Evolutionary conservation across 2,329 filamentous ascomycete species (phyloP), one percentile per base, ranked within the genome.

Genomic region (Pseudocercospora pini-densiflorae): DNA sequence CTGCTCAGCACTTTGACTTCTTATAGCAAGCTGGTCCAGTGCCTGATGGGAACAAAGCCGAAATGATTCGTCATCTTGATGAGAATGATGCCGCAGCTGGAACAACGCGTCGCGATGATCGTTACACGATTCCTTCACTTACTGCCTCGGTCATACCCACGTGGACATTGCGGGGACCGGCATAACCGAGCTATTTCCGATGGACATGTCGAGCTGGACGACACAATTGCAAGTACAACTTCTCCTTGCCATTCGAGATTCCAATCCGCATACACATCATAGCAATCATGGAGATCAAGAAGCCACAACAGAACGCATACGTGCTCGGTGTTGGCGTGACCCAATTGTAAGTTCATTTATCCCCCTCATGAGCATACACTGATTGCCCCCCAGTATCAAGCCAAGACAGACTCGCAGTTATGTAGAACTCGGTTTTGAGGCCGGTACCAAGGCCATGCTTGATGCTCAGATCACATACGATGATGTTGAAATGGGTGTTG

Each of bases 311-410:
- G 76, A 77, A 78, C 63, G 81, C 83, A 85, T 98, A 98, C 85
- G 92, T 98, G 77, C 89, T 98, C 68, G 94, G 94, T 84, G 95
- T 98, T 73, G 94, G 94, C 83, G 95, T 98, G 92, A 98, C 94
- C 82, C 97, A 97, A 82, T 98, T 98, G 51, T 55, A 55, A 31
- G 51, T 6, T 16, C 51, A 33, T 16, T 1, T 27, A 7, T 9
- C 12, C 5, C 3, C 2, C 9, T 55, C 8, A 16, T 5, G 12
- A 33, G 21, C 23, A 55, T 33, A 1, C 33, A 19, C 51, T 31
- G 2, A 55, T 27, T 1, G 16, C 21, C 27, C 27, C 1, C 16
- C n/a, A 55, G 51, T 87, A 94, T 97, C 87, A 97, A 97, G 85
- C 94, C 94, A 49, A 89, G 94, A 64, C 92, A 93, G 78, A 94